phyloP scores from a whole-genome alignment of 2,329 filamentous ascomycete species.

The Diaporthe sp. region DNA sequence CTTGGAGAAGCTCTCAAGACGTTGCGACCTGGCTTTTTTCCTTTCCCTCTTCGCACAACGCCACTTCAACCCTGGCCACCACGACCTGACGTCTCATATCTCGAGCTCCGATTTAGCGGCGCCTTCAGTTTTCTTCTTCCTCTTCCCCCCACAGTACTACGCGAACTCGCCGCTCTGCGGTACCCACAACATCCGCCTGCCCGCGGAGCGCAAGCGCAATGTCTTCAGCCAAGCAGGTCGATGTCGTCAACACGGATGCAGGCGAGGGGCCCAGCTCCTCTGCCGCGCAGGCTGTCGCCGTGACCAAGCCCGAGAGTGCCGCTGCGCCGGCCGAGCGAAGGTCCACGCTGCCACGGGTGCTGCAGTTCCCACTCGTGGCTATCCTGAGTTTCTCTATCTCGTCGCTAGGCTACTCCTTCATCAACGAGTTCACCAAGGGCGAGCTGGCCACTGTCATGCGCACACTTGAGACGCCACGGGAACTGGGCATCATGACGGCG shows the following conservation, averaged over 20 bases:
- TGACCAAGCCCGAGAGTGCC: slow-evolving; percentile 13
- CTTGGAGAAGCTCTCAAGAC: slow-evolving; percentile 26
- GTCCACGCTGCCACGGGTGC: slow-evolving; percentile 57
- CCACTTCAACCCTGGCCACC: slow-evolving; percentile 20
- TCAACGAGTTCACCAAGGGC: slow-evolving; percentile 70
- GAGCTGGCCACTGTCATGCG: slow-evolving; percentile 79
- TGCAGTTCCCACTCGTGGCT: slow-evolving; percentile 68
- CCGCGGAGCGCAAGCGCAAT: slow-evolving; percentile 32
- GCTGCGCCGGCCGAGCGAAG: slow-evolving; percentile 24
- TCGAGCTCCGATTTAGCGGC: slow-evolving; percentile 7
- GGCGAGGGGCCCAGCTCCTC: slow-evolving; percentile 34
- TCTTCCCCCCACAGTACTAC: neutral
- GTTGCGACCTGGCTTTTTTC: slow-evolving; percentile 17
- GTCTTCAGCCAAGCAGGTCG: slow-evolving; percentile 30
- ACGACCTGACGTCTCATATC: neutral
- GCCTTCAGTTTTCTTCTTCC: neutral
- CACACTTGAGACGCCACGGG: slow-evolving; percentile 71
- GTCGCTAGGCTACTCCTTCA: slow-evolving; percentile 73
- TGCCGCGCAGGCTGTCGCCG: slow-evolving; percentile 6
- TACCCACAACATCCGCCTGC: neutral
- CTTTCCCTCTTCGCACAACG: slow-evolving; percentile 24
- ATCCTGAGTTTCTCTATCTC: slow-evolving; percentile 73
- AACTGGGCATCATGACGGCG: slow-evolving; percentile 67
- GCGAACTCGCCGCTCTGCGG: neutral
- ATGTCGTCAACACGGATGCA: slow-evolving; percentile 27